Evolutionary conservation across 1,284 basidiomycete genomes (phyloP).

Genomic region (Puccinia novopanici): DNA sequence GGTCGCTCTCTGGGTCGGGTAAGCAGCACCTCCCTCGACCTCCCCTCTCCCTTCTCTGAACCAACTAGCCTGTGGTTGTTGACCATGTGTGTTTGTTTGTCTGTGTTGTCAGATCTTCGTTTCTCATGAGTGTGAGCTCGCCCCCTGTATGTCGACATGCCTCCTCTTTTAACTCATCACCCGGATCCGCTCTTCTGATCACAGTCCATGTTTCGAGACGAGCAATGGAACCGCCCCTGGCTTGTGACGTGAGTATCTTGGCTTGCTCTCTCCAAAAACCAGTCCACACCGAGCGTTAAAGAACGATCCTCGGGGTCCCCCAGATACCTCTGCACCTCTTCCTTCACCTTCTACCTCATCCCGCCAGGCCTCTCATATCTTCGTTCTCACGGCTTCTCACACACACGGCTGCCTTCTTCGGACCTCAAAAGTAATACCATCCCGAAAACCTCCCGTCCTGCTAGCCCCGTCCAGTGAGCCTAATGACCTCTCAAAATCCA

Average conservation of each 20-base stretch:
- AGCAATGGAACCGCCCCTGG: constrained; percentile 43
- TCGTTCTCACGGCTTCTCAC: constrained; percentile 7
- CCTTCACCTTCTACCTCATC: constrained; percentile 85
- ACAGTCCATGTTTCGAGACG: constrained; percentile 46
- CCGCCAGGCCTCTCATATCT: constrained; percentile 65
- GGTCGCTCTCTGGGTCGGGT: constrained; percentile 48
- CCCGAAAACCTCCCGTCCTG: background rate
- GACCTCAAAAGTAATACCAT: background rate
- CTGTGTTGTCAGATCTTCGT: constrained; percentile 24
- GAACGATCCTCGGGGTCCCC: constrained; percentile 58
- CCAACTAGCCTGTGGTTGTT: background rate
- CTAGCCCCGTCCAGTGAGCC: constrained; percentile 8
- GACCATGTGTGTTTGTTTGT: background rate
- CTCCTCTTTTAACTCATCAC: too few relatives aligned
- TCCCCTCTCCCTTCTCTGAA: background rate
- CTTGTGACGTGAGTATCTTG: constrained; percentile 40
- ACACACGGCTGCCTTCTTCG: background rate
- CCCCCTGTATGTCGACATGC: background rate
- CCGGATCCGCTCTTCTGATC: background rate
- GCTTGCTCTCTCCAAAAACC: background rate
- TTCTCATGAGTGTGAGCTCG: constrained; percentile 49
- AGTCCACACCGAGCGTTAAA: background rate
- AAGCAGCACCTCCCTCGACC: background rate
- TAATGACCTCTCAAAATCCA: background rate
- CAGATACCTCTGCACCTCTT: constrained; percentile 83